Conservation (phyloP, 805 yeast species). For the Cephaloascus albidus region DNA sequence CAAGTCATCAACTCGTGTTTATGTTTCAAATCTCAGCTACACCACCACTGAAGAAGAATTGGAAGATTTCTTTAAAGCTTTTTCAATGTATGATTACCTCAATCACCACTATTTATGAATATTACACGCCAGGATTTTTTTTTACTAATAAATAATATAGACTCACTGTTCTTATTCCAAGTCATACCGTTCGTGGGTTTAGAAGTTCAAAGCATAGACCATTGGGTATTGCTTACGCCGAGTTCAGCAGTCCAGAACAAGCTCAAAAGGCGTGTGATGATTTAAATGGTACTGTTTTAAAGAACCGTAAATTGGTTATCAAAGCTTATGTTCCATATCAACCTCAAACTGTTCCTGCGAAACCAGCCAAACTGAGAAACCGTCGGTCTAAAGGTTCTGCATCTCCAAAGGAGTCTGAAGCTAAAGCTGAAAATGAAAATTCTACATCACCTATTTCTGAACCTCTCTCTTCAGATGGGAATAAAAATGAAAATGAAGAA, state of each 20-base stretch:
- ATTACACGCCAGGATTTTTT: background rate
- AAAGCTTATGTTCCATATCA: constrained; percentile 33
- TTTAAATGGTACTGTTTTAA: constrained; percentile 16
- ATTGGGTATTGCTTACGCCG: constrained; percentile 45
- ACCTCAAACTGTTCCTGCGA: constrained; percentile 10
- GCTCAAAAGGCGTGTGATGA: constrained; percentile 16
- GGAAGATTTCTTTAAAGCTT: constrained; percentile 29
- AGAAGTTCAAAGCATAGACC: constrained; percentile 30
- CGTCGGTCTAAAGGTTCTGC: background rate
- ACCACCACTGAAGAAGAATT: constrained; percentile 46
- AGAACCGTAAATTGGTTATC: constrained; percentile 28
- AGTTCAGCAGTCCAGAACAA: constrained; percentile 17
- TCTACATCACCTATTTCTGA: no score
- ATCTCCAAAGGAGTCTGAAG: background rate
- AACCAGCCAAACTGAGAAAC: background rate
- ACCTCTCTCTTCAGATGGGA: constrained; percentile 2
- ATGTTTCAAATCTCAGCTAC: constrained; percentile 45
- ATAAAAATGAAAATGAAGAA: constrained; percentile 2
- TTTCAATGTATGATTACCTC: constrained; percentile 30
- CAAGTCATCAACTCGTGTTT: constrained; percentile 22
- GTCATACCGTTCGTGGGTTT: constrained; percentile 39
- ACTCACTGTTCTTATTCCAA: constrained; percentile 40
- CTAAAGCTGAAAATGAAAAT: no score
- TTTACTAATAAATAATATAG: constrained; percentile 2
- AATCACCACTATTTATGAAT: background rate